These are phyloP conservation scores for Zygosaccharomyces rouxii DNA, from an alignment of 805 yeast species.

Conservation along the genomic window DNA sequence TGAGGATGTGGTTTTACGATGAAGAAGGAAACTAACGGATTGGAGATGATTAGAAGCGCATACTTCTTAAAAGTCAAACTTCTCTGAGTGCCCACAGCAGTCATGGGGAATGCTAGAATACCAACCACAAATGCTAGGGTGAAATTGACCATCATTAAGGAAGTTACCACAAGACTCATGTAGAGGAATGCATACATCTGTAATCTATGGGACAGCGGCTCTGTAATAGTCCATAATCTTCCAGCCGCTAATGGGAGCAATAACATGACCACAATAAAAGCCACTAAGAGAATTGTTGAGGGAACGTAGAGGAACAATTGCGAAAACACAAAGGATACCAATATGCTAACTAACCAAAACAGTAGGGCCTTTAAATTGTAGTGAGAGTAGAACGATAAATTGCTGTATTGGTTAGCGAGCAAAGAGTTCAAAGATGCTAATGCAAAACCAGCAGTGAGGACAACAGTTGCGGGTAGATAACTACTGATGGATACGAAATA, in stretches of 20 bases:
- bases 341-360: constrained; percentile 32
- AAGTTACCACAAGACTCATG: constrained; percentile 63
- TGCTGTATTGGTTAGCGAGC: constrained; percentile 36
- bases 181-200: constrained; percentile 51
- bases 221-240: constrained; percentile 18
- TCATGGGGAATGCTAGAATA: constrained; percentile 67
- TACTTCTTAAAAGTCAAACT: constrained; percentile 25
- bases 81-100: constrained; percentile 40
- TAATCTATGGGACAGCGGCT: constrained; percentile 30
- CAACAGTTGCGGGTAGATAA: constrained; percentile 79
- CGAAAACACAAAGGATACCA: constrained; percentile 27
- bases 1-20: constrained; percentile 36
- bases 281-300: constrained; percentile 18
- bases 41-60: constrained; percentile 41
- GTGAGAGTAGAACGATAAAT: constrained; percentile 14
- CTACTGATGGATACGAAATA: constrained; percentile 90
- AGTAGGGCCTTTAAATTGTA: constrained; percentile 22
- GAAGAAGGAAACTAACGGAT: constrained; percentile 46
- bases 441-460: constrained; percentile 64
- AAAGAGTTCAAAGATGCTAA: constrained; percentile 59
- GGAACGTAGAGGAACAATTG: constrained; percentile 18
- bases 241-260: constrained; percentile 19
- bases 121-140: constrained; percentile 74
- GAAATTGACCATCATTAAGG: constrained; percentile 78
- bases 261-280: constrained; percentile 17